Evolutionary conservation across 2,329 filamentous ascomycete genomes (phyloP).

Genomic region (Alternaria novae-zelandiae): DNA sequence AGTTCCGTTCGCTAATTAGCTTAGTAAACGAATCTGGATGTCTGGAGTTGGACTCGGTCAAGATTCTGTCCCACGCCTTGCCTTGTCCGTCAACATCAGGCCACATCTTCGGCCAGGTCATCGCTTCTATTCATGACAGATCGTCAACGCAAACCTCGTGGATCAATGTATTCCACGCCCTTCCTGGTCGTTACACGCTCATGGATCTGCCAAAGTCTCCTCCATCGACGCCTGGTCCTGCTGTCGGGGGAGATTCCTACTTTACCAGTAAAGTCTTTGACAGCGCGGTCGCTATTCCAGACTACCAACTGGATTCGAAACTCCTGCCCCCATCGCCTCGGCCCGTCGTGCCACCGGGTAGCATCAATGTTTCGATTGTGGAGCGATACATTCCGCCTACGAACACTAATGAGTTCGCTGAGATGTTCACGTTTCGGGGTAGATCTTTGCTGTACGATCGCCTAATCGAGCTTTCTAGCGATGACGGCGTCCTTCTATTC

Average conservation of each 20-base stretch:
- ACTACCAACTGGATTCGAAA: slow-evolving; percentile 62
- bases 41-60: slow-evolving; percentile 53
- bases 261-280: slow-evolving; percentile 68
- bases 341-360: slow-evolving; percentile 65
- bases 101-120: slow-evolving; percentile 61
- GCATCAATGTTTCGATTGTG: slow-evolving; percentile 66
- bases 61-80: slow-evolving; percentile 66
- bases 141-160: slow-evolving; percentile 62
- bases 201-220: slow-evolving; percentile 68
- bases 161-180: slow-evolving; percentile 70
- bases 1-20: slow-evolving; percentile 11
- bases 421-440: slow-evolving; percentile 62
- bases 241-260: slow-evolving; percentile 63
- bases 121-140: slow-evolving; percentile 61
- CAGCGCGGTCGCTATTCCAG: slow-evolving; percentile 64
- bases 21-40: slow-evolving; percentile 43
- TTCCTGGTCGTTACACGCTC: slow-evolving; percentile 67
- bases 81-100: slow-evolving; percentile 60
- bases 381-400: slow-evolving; percentile 71
- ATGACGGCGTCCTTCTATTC: slow-evolving; percentile 65
- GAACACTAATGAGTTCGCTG: slow-evolving; percentile 62
- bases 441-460: slow-evolving; percentile 66
- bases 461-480: slow-evolving; percentile 63
- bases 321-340: slow-evolving; percentile 59
- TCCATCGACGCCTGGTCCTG: slow-evolving; percentile 62